Percentiles rank a stretch among this genome's conserved stretches.
These are phyloP conservation scores for Kodamaea ohmeri DNA, from an alignment of 1,139 yeast genomes.

Conservation along the genomic window DNA sequence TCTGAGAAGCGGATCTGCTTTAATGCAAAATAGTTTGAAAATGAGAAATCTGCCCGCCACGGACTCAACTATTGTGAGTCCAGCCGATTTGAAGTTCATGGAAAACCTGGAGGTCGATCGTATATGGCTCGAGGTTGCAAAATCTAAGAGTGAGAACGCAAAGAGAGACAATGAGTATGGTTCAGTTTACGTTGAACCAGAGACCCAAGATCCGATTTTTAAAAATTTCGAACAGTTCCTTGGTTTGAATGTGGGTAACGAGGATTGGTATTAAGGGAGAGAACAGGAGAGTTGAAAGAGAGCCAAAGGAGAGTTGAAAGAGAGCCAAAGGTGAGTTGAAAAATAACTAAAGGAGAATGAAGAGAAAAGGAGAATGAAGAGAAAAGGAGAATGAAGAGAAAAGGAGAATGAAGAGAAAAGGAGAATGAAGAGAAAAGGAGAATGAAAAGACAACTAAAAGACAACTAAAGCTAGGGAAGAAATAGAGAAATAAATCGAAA, in stretches of 20 bases:
- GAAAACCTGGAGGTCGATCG: slow-evolving; percentile 38
- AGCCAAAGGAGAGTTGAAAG: background rate
- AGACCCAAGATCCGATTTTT: slow-evolving; percentile 8
- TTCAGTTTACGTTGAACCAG: background rate
- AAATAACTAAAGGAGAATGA: background rate
- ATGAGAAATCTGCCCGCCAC: too few relatives aligned
- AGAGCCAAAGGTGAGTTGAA: background rate
- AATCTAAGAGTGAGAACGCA: slow-evolving; percentile 27
- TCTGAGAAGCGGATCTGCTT: too few relatives aligned
- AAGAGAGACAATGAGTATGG: background rate
- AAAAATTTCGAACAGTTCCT: slow-evolving; percentile 15
- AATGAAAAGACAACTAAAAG: too few relatives aligned
- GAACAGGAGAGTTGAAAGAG: background rate
- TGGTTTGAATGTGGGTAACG: slow-evolving; percentile 11
- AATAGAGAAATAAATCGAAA: background rate
- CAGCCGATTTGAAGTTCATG: slow-evolving; percentile 21
- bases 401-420: background rate
- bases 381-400: background rate
- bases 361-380: background rate
- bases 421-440: background rate
- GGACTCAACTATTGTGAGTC: background rate
- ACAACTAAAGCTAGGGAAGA: background rate
- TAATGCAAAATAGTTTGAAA: too few relatives aligned
- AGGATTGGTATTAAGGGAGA: slow-evolving; percentile 7
- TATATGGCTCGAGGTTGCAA: slow-evolving; percentile 39